phyloP scores from a whole-genome alignment of 371 early-diverging fungal genomes.

The Syncephalastrum monosporum region DNA sequence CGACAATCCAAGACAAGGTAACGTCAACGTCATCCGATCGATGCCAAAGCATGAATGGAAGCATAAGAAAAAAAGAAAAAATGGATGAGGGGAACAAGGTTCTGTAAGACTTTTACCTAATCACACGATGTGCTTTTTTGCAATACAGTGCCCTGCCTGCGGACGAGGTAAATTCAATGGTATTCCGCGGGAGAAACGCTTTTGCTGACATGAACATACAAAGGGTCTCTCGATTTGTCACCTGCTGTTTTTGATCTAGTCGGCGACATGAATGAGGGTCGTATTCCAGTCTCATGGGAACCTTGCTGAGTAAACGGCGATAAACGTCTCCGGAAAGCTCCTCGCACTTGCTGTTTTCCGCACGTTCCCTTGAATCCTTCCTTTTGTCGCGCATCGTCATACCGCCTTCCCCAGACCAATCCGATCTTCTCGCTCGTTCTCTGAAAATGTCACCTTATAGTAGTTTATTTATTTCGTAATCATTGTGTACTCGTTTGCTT shows the following conservation, averaged over 20 bases:
- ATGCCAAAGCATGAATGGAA: background rate
- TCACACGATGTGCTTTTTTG: conserved; percentile 4
- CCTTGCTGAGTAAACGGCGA: conserved; percentile 21
- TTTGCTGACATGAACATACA: conserved; percentile 2
- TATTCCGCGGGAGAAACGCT: background rate
- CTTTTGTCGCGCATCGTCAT: too few species aligned
- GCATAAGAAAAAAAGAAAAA: background rate
- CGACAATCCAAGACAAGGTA: conserved; percentile 47
- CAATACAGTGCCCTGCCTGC: conserved; percentile 37
- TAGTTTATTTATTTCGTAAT: too few species aligned
- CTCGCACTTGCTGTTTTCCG: too few species aligned
- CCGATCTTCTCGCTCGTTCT: too few species aligned
- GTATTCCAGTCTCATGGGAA: conserved; percentile 44
- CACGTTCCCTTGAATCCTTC: too few species aligned
- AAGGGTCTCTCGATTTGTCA: conserved; percentile 45
- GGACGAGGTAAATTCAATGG: conserved; percentile 19
- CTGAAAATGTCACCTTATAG: too few species aligned
- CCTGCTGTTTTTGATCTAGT: conserved; percentile 41
- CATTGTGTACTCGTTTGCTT: too few species aligned
- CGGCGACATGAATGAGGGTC: conserved; percentile 31
- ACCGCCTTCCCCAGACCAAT: too few species aligned
- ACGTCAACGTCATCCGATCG: conserved; percentile 1
- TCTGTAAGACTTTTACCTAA: conserved; percentile 2
- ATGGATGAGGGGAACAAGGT: background rate
- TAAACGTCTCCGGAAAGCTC: too few species aligned